Evolutionary conservation across 2,329 filamentous ascomycete genomes (phyloP).

Genomic region (Thelonectria rubi): DNA sequence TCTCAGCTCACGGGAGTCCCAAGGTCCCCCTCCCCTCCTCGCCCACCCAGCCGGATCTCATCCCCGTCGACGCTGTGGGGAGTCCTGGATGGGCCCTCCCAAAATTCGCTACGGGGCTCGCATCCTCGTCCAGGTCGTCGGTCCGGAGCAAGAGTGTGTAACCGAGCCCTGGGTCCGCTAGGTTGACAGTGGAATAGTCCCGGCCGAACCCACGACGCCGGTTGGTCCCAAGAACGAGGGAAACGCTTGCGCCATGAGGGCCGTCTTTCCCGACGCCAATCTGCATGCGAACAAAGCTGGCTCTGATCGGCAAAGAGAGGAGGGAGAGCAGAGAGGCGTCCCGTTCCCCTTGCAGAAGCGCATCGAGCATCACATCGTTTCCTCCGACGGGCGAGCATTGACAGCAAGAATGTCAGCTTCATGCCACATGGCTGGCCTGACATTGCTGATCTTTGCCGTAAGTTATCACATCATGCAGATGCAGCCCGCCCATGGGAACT

Average conservation of each 20-base stretch:
- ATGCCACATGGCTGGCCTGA: constrained; percentile 2
- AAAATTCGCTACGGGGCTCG: constrained; percentile 3
- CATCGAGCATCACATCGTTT: background rate
- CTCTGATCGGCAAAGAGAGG: background rate
- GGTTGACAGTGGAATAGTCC: constrained; percentile 10
- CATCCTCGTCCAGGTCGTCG: constrained; percentile 5
- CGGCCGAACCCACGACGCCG: background rate
- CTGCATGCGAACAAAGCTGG: background rate
- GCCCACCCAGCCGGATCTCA: too few species aligned
- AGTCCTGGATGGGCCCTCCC: background rate
- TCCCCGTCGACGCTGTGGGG: too few species aligned
- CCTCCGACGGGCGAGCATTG: background rate
- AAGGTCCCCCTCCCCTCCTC: too few species aligned
- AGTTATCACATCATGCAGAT: background rate
- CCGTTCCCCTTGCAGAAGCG: constrained; percentile 1
- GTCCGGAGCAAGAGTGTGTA: constrained; percentile 1
- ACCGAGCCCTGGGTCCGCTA: constrained; percentile 5
- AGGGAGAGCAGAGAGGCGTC: background rate
- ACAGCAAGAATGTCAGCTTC: background rate
- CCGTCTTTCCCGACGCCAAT: background rate
- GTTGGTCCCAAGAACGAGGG: background rate
- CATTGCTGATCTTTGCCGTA: background rate
- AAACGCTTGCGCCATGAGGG: background rate
- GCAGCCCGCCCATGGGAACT: background rate
- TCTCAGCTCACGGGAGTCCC: too few species aligned